Base-by-base conservation (phyloP, 2,329 filamentous ascomycete genomes). In the Davidsoniella neocaledoniae region DNA sequence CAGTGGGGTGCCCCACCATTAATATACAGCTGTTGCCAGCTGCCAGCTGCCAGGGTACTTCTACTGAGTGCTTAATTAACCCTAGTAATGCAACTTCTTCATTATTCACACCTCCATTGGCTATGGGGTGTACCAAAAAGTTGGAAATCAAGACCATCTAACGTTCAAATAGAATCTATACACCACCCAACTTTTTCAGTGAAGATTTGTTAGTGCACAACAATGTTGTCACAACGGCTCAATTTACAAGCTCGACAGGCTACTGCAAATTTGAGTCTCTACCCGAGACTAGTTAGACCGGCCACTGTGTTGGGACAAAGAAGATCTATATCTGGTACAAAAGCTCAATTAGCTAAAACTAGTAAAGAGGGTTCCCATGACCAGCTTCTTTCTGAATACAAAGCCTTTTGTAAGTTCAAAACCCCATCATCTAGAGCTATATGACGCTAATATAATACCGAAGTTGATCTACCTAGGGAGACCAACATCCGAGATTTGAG, bases 381-480 rank as follows among this genome's bases (percentile, higher is more conserved):
- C 7, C 47, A 37, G 16, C 38, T 49, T 21, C 26, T 41, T 16
- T 43, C 39, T n/a, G 46, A 53, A 33, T 53, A 46, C 43, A 53
- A 53, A 40, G 26, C 46, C 6, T 39, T 53, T 23, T 53, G 51
- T 53, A 53, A 36, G 50, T 37, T 16, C 38, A 19, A 8, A 25
- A 19, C 12, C 38, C 19, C 10, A 16, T 19, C 21, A 9, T 10
- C 9, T 19, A 9, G 3, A 7, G 33, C 5, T 12, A 8, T 12
- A 51, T 41, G 14, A 5, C 19, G 39, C 43, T 53, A 42, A 53
- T 48, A 25, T 21, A 26, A 33, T 9, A 10, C 29, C 7, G 5
- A 25, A 53, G 51, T 53, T 42, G 21, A 53, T 36, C 38, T 53
- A 14, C 51, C 51, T 10, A 46, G 46, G 25, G 47, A 38, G 21